Evolutionary conservation across 768 basidiomycete genomes (phyloP).

Genomic region (Calocybe gangraenosa): DNA sequence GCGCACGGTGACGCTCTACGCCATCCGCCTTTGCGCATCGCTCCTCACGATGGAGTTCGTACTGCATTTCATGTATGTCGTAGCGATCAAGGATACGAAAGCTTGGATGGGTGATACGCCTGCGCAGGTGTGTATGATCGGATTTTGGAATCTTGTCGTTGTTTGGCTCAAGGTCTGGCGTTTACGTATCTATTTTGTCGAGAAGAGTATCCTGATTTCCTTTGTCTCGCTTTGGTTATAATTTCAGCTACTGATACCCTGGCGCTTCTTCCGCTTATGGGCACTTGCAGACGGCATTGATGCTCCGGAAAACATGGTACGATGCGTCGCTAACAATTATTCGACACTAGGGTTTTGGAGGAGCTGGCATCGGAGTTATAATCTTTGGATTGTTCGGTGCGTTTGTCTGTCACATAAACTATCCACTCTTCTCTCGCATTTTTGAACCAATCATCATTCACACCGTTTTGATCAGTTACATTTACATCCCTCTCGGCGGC

Average conservation of each 20-base stretch:
- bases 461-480: constrained; percentile 56
- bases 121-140: constrained; percentile 83
- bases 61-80: no score
- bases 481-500: constrained; percentile 92
- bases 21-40: constrained; percentile 64
- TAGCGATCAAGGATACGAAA: constrained; percentile 87
- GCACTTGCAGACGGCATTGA: constrained; percentile 84
- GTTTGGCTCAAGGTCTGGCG: constrained; percentile 87
- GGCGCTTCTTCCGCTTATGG: constrained; percentile 98
- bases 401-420: no score
- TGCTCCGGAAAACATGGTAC: constrained; percentile 97
- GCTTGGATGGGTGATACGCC: constrained; percentile 83
- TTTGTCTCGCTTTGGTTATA: not conserved
- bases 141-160: constrained; percentile 96
- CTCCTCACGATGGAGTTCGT: constrained; percentile 87
- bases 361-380: constrained; percentile 95
- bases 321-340: constrained; percentile 98
- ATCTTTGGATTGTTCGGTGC: constrained; percentile 93
- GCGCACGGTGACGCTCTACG: constrained; percentile 47
- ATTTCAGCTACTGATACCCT: constrained; percentile 90
- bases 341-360: constrained; percentile 92
- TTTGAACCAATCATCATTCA: not conserved
- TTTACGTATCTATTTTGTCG: no score
- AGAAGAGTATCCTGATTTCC: no score
- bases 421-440: constrained; percentile 1